These are phyloP conservation scores for Candida tallmaniae DNA, from an alignment of 805 yeast species.

Conservation along the genomic window DNA sequence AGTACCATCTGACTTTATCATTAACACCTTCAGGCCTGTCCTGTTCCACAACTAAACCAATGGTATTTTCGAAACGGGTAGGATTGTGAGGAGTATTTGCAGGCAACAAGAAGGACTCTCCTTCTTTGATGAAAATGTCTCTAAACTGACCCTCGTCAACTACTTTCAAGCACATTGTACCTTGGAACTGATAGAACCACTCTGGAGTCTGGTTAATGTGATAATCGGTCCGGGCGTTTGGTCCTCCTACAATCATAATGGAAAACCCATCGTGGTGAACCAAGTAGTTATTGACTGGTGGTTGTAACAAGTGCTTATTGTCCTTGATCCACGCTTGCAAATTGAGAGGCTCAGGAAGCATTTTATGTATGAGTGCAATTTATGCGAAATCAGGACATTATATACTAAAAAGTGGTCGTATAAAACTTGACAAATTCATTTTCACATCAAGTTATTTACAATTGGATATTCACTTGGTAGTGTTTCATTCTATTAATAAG, in stretches of 20 bases:
- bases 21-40: slow-evolving; percentile 70
- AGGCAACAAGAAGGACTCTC: slow-evolving; percentile 85
- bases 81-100: slow-evolving; percentile 87
- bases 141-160: slow-evolving; percentile 67
- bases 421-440: too few species aligned
- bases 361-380: too few species aligned
- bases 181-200: slow-evolving; percentile 85
- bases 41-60: slow-evolving; percentile 90
- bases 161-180: slow-evolving; percentile 77
- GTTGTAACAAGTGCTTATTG: slow-evolving; percentile 70
- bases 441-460: too few species aligned
- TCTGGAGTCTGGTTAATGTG: slow-evolving; percentile 94
- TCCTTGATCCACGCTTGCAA: slow-evolving; percentile 77
- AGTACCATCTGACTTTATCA: slow-evolving; percentile 87
- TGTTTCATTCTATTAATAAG: too few species aligned
- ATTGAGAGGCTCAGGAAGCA: slow-evolving; percentile 69
- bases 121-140: slow-evolving; percentile 74
- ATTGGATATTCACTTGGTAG: too few species aligned
- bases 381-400: too few species aligned
- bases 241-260: slow-evolving; percentile 95
- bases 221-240: slow-evolving; percentile 89
- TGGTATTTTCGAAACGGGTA: slow-evolving; percentile 76
- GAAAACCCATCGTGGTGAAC: slow-evolving; percentile 90
- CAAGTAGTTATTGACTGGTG: slow-evolving; percentile 90
- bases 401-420: too few species aligned